These are phyloP conservation scores for Suillus plorans DNA, from an alignment of 768 basidiomycete genomes.

Conservation along the genomic window DNA sequence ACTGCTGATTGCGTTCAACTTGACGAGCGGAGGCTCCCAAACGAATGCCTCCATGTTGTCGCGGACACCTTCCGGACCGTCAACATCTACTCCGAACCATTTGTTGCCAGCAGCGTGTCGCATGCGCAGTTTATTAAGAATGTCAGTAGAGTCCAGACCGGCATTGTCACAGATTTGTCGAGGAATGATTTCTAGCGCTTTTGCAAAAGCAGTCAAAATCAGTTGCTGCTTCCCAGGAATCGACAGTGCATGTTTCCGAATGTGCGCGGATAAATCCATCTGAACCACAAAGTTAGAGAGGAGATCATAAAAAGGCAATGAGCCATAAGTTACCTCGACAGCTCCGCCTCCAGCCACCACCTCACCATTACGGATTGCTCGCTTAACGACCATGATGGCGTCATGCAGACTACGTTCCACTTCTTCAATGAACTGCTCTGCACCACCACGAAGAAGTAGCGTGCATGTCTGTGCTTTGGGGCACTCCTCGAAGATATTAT, in stretches of 20 bases:
- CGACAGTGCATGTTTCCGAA: conserved; percentile 85
- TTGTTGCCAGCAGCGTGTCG: conserved; percentile 84
- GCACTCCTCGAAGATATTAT: conserved; percentile 93
- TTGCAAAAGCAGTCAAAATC: conserved; percentile 93
- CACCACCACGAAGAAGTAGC: conserved; percentile 89
- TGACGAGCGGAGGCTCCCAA: conserved; percentile 97
- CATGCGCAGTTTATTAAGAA: conserved; percentile 97
- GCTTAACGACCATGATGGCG: conserved; percentile 99
- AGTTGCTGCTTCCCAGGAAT: conserved; percentile 96
- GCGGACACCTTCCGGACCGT: conserved; percentile 82
- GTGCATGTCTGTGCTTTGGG: conserved; percentile 96
- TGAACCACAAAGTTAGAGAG: conserved; percentile 32
- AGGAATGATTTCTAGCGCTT: conserved; percentile 96
- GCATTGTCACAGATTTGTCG: conserved; percentile 99
- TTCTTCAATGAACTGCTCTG: conserved; percentile 98
- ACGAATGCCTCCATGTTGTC: conserved; percentile 98
- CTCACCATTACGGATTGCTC: conserved; percentile 90
- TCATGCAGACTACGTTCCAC: conserved; percentile 97
- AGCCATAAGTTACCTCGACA: conserved; percentile 65
- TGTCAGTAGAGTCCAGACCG: conserved; percentile 94
- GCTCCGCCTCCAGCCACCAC: conserved; percentile 98
- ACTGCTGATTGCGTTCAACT: conserved; percentile 92
- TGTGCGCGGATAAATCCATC: conserved; percentile 97
- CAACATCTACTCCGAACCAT: conserved; percentile 96
- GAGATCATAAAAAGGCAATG: background rate